These are phyloP conservation scores for Daldinia sp. DNA, from an alignment of 2,329 filamentous ascomycete genomes.

Conservation along the genomic window DNA sequence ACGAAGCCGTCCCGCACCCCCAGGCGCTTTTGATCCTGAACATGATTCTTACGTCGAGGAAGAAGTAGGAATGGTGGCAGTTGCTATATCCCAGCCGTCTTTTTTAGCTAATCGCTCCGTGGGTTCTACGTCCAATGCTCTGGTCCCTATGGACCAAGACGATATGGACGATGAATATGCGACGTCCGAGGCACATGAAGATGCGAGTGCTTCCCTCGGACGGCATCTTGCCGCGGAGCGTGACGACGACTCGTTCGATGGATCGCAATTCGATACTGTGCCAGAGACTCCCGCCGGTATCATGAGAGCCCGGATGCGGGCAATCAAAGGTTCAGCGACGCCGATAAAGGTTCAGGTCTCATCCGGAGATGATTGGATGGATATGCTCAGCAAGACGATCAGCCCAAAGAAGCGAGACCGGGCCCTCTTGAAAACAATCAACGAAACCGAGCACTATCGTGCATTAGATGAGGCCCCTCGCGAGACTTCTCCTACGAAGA, in stretches of 20 bases:
- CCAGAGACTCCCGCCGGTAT: slow-evolving; percentile 67
- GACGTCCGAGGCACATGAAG: slow-evolving; percentile 72
- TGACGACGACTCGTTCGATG: slow-evolving; percentile 64
- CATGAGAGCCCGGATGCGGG: slow-evolving; percentile 69
- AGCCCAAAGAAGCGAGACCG: slow-evolving; percentile 94
- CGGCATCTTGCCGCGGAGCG: slow-evolving; percentile 81
- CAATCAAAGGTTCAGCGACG: slow-evolving; percentile 66
- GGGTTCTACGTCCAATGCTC: slow-evolving; percentile 74
- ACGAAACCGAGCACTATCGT: slow-evolving; percentile 68
- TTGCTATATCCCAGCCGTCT: slow-evolving; percentile 65
- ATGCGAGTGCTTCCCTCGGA: slow-evolving; percentile 80
- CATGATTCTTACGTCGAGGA: slow-evolving; percentile 61
- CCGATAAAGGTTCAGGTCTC: slow-evolving; percentile 68
- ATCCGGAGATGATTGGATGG: slow-evolving; percentile 87
- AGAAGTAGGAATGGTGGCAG: slow-evolving; percentile 56
- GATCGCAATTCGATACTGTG: slow-evolving; percentile 56
- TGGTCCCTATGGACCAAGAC: slow-evolving; percentile 69
- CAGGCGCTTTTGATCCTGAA: slow-evolving; percentile 80
- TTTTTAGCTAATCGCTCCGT: slow-evolving; percentile 94
- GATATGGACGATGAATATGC: slow-evolving; percentile 80
- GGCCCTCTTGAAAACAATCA: slow-evolving; percentile 68
- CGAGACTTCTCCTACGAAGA: slow-evolving; percentile 46
- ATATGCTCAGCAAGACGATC: slow-evolving; percentile 92
- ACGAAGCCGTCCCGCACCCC: slow-evolving; percentile 62
- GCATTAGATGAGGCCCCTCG: slow-evolving; percentile 46